Base-by-base conservation (phyloP, 2,329 filamentous ascomycete genomes). In the Zymoseptoria pseudotritici region DNA sequence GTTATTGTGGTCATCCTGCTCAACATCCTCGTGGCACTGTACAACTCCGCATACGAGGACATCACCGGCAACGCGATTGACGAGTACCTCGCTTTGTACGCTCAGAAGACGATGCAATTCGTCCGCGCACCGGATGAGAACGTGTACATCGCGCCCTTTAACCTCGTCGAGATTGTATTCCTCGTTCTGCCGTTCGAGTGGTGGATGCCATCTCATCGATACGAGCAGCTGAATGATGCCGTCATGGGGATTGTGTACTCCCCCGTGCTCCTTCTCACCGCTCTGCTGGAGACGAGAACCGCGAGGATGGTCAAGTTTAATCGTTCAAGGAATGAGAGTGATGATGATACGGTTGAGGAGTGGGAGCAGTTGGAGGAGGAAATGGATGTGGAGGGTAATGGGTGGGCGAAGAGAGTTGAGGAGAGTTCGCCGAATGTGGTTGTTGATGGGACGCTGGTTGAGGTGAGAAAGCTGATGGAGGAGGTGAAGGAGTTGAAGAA, bases 71-170 rank as follows among this genome's bases (percentile, higher is more conserved):
- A 99, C 71, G 91, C 94, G 4, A 88, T 91, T 65, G 94, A 99
- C 74, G 94, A 99, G 74, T 99, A 91, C 75, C 86, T 99, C 73
- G 93, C 91, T 0, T 83, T 97, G 3, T 97, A 96, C 75, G 83
- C 90, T 0, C 89, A 95, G 67, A 96, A 96, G 76, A 97, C 94
- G 0, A 90, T 97, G 83, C 91, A 96, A 70, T 99, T 97, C 70
- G 90, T 97, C 19, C 90, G 94, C 54, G 94, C 94, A 0, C 94
- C 94, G 0, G 94, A 99, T 69, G 94, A 99, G 74, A 99, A 99
- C 67, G 94, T 99, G 58, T 99, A 94, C 76, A 96, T 99, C 69
- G 87, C 94, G 0, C 94, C 94, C 0, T 89, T 99, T 76, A 99
- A 99, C 73, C 81, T 99, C 2, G 83, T 99, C 61, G 94, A 99